Base-by-base conservation (phyloP, 139 green algal genomes). In the Dunaliella sp. region DNA sequence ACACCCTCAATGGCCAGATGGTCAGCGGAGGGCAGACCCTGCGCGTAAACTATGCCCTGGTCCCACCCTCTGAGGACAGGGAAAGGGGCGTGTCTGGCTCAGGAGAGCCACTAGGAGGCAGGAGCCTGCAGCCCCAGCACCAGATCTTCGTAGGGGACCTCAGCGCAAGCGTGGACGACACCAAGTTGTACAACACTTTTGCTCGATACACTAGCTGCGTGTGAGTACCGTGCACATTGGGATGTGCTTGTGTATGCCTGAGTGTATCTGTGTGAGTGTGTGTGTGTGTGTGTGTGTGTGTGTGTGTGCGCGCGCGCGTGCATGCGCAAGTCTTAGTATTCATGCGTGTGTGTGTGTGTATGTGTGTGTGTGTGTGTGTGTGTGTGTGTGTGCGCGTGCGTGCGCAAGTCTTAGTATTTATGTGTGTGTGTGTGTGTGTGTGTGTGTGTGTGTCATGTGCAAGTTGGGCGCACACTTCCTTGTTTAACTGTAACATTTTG, bases 111-210 rank as follows among this genome's bases (percentile, higher is more conserved):
- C 31, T 80, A 3, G 30, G n/a, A 24, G 74, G 31, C 31, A 7
- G 30, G n/a, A 3, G n/a, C 7, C 74, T 37, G 74, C 74, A 80
- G 21, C 74, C 21, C 2, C 89, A 95, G 86, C 88, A 89, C 86
- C 93, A 97, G 81, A 92, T 96, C 2, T 97, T 96, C 87, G 93
- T 96, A 35, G 94, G 94, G 0, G 94, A 97, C 82, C 88, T 97
- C 3, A 84, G 88, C 30, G n/a, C 83, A 81, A 90, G 92, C 25
- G 87, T 92, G 30, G 91, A 88, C 30, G 92, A 95, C 36, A 77
- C 81, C 1, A 75, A 87, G 35, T 81, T 93, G 22, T 85, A 89
- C 80, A 85, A 84, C 75, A 80, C 87, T 0, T 91, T 89, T 81
- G 77, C 81, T 31, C 22, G 36, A 26, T 36, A 87, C 26, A 36